These are phyloP conservation scores for Aspergillus melleus DNA, from an alignment of 2,329 filamentous ascomycete species.

Conservation along the genomic window DNA sequence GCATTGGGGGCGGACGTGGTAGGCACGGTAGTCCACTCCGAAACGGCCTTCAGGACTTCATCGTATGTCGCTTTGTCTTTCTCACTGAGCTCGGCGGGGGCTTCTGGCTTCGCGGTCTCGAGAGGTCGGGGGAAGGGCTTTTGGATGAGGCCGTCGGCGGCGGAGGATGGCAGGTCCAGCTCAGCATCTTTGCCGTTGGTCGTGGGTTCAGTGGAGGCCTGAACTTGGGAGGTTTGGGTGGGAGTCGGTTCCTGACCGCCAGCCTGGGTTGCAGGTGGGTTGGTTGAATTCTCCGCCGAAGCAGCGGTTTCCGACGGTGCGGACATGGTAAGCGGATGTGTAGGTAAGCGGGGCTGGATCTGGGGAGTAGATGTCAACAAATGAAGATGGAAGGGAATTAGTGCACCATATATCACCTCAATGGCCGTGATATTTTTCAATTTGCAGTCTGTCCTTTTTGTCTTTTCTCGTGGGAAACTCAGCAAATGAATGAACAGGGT, in stretches of 20 bases:
- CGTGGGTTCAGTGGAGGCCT: slow-evolving; percentile 1
- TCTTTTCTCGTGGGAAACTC: not conserved
- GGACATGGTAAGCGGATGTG: slow-evolving; percentile 12
- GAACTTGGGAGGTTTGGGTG: not conserved
- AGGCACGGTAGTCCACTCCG: slow-evolving; percentile 69
- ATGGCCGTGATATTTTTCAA: not conserved
- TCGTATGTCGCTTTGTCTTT: slow-evolving; percentile 84
- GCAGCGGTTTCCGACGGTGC: slow-evolving; percentile 12
- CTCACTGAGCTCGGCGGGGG: slow-evolving; percentile 62
- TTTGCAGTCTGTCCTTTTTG: not conserved
- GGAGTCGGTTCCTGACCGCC: not conserved
- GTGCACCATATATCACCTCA: not conserved
- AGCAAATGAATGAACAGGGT: slow-evolving; percentile 2
- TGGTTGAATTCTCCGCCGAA: slow-evolving; percentile 10
- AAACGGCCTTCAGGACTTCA: slow-evolving; percentile 68
- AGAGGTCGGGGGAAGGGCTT: slow-evolving; percentile 62
- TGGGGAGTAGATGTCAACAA: not conserved
- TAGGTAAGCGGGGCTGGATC: not conserved
- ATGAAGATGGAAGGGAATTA: not conserved
- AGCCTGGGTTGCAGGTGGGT: not conserved
- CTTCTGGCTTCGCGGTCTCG: slow-evolving; percentile 57
- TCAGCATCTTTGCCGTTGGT: slow-evolving; percentile 17
- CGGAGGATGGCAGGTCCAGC: slow-evolving; percentile 37
- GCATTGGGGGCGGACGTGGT: slow-evolving; percentile 61
- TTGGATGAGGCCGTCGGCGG: slow-evolving; percentile 45